Evolutionary conservation across 176 grass and related monocot species (phyloP).

Genomic region (Rhipidocladum racemiflorum): DNA sequence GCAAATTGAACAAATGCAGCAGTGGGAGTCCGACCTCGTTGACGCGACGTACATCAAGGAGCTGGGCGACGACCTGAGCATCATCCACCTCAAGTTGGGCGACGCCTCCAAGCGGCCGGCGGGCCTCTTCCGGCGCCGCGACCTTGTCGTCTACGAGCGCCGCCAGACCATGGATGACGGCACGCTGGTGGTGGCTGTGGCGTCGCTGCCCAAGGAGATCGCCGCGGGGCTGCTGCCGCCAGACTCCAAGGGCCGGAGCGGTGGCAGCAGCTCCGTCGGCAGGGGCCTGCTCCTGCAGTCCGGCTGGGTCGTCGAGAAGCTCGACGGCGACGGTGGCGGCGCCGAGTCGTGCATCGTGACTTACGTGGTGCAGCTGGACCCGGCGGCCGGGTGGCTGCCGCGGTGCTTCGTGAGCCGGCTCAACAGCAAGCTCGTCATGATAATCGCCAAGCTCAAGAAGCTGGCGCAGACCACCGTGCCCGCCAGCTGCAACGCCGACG

Average conservation of each 20-base stretch:
- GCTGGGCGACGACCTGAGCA: conserved; percentile 77
- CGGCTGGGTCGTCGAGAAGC: conserved; percentile 96
- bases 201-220: conserved; percentile 94
- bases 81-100: conserved; percentile 86
- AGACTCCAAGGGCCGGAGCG: conserved; percentile 20
- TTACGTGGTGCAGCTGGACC: conserved; percentile 92
- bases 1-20: conserved; percentile 39
- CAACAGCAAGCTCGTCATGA: conserved; percentile 90
- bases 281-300: conserved; percentile 81
- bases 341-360: conserved; percentile 79
- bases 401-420: conserved; percentile 79
- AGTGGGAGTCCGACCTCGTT: conserved; percentile 83
- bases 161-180: conserved; percentile 97
- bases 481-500: background rate
- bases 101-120: conserved; percentile 48
- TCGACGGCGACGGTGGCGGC: conserved; percentile 26
- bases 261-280: conserved; percentile 31
- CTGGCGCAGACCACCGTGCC: conserved; percentile 51
- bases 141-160: conserved; percentile 90
- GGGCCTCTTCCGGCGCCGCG: conserved; percentile 63
- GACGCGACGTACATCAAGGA: conserved; percentile 79
- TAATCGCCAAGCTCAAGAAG: conserved; percentile 83
- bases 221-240: conserved; percentile 76
- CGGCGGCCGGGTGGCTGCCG: conserved; percentile 76
- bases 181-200: conserved; percentile 85